Percentiles rank a stretch among this genome's conserved stretches.
Conservation (phyloP, 257 asterid genomes). For the Paraleonurus japonicus region DNA sequence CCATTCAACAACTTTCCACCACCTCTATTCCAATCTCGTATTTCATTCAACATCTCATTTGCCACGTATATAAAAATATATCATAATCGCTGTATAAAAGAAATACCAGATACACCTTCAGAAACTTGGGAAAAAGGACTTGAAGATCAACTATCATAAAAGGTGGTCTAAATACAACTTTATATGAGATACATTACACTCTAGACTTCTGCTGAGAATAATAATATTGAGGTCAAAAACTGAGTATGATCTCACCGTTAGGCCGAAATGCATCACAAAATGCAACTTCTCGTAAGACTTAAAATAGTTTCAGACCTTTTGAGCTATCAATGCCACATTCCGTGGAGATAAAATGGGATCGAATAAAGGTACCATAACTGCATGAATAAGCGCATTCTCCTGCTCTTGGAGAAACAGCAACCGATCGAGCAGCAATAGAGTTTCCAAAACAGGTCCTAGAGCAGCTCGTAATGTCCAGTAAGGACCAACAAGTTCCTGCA, state of each 20-base stretch:
- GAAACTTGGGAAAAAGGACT: neutral
- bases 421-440: constrained; percentile 80
- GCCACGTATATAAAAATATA: neutral
- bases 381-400: constrained; percentile 35
- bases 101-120: neutral
- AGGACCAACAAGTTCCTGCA: constrained; percentile 87
- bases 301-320: constrained; percentile 40
- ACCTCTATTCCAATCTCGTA: neutral
- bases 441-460: constrained; percentile 82
- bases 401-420: constrained; percentile 84
- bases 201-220: neutral
- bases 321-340: constrained; percentile 77
- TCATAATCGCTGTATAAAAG: neutral
- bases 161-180: too few relatives aligned
- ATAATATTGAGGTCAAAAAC: neutral
- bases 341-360: constrained; percentile 83
- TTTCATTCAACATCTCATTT: neutral
- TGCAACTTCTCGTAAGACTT: neutral
- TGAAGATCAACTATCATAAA: neutral
- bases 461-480: constrained; percentile 95
- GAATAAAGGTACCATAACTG: constrained; percentile 62
- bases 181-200: neutral
- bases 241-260: neutral
- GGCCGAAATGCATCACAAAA: constrained; percentile 10
- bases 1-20: constrained; percentile 14